Evolutionary conservation across 2,329 filamentous ascomycete species (phyloP).

Genomic region (Fusarium sp.): DNA sequence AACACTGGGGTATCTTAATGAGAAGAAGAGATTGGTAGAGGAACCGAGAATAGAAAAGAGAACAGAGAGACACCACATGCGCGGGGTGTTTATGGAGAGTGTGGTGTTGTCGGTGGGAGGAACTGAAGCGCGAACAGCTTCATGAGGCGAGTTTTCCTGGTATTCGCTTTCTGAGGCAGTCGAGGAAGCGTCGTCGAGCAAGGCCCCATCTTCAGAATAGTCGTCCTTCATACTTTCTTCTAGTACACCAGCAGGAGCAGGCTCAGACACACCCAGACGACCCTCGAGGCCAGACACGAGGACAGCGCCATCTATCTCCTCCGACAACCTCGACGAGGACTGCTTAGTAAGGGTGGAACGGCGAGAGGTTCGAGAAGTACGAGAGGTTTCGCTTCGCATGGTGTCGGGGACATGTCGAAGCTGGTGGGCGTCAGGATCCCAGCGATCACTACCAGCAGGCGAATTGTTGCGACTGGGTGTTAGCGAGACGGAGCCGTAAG

Average conservation of each 20-base stretch:
- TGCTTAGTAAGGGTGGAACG: slow-evolving; percentile 46
- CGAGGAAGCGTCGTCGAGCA: slow-evolving; percentile 52
- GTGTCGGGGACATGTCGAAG: slow-evolving; percentile 49
- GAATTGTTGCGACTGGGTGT: slow-evolving; percentile 50
- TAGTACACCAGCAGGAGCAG: slow-evolving; percentile 56
- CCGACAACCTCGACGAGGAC: slow-evolving; percentile 54
- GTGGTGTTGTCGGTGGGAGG: slow-evolving; percentile 78
- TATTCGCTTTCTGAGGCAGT: slow-evolving; percentile 61
- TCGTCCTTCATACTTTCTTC: slow-evolving; percentile 56
- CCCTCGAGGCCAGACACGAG: slow-evolving; percentile 65
- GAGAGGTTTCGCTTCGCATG: slow-evolving; percentile 47
- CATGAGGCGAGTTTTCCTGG: slow-evolving; percentile 78
- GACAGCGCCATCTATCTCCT: slow-evolving; percentile 62
- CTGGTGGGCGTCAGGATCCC: slow-evolving; percentile 45
- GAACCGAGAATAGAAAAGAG: slow-evolving; percentile 85
- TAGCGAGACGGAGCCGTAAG: slow-evolving; percentile 53
- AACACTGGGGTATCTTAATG: slow-evolving; percentile 88
- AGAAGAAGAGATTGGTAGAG: slow-evolving; percentile 89
- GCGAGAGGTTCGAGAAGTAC: slow-evolving; percentile 41
- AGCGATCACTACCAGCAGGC: slow-evolving; percentile 48
- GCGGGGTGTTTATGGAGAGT: slow-evolving; percentile 86
- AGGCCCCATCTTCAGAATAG: slow-evolving; percentile 48
- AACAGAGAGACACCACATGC: slow-evolving; percentile 87
- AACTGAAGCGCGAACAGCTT: slow-evolving; percentile 84
- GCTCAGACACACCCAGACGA: slow-evolving; percentile 63